phyloP scores from a whole-genome alignment of 2,329 filamentous ascomycete species.

The Talaromyces sp. region DNA sequence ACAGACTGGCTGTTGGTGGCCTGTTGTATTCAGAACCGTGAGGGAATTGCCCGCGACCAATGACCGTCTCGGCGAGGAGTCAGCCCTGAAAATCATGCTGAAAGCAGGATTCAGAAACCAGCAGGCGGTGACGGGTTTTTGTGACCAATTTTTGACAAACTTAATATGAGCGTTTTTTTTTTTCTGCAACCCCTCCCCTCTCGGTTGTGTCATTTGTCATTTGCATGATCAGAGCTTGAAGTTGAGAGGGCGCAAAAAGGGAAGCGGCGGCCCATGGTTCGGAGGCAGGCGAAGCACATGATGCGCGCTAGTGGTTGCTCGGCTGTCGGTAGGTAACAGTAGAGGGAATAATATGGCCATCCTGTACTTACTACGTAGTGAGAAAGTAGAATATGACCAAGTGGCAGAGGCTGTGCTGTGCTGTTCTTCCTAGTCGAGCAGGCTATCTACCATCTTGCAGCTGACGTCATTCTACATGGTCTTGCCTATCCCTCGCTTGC shows the following conservation, averaged over 20 bases:
- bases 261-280: neutral
- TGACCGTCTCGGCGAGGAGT: neutral
- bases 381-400: no score
- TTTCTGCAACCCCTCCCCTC: neutral
- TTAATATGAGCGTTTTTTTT: slow-evolving; percentile 4
- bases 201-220: neutral
- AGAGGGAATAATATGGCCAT: no score
- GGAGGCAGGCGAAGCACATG: neutral
- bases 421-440: neutral
- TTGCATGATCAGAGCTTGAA: no score
- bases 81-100: neutral
- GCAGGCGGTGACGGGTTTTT: neutral
- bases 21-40: neutral
- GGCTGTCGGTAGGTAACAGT: neutral
- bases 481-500: neutral
- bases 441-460: neutral
- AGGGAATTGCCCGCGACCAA: slow-evolving; percentile 1
- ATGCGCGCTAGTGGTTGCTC: neutral
- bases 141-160: neutral
- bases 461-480: neutral
- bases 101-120: neutral
- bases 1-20: neutral
- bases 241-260: no score
- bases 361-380: no score
- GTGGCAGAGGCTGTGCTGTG: neutral